These are phyloP conservation scores for Nicotiana paniculata DNA, from an alignment of 257 asterid genomes.

Conservation along the genomic window DNA sequence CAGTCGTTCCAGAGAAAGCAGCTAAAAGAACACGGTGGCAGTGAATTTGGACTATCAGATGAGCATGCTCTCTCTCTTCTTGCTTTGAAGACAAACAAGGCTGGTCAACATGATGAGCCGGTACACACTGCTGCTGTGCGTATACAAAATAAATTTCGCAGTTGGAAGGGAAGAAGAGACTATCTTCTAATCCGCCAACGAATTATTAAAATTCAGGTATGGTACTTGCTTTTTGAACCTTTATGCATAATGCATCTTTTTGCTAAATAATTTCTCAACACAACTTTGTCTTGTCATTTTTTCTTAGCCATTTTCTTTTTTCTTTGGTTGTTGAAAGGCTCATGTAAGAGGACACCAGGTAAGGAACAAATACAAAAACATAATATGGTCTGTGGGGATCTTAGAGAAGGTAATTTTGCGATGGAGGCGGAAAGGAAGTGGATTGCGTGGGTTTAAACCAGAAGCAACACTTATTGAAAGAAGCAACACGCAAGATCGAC, in stretches of 20 bases:
- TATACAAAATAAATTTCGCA: constrained; percentile 83
- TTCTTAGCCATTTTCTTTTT: constrained; percentile 2
- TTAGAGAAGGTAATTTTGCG: constrained; percentile 76
- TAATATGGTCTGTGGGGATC: constrained; percentile 89
- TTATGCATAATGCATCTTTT: background rate
- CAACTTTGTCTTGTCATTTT: background rate
- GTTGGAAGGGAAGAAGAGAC: constrained; percentile 90
- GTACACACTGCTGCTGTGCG: constrained; percentile 72
- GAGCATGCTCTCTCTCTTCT: constrained; percentile 64
- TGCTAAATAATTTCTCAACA: background rate
- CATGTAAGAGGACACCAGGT: constrained; percentile 96
- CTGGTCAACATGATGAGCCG: constrained; percentile 50
- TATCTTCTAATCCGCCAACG: constrained; percentile 60
- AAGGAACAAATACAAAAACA: constrained; percentile 72
- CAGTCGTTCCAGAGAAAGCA: constrained; percentile 93
- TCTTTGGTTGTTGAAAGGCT: constrained; percentile 48
- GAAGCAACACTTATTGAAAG: constrained; percentile 40
- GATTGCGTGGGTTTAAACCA: constrained; percentile 67
- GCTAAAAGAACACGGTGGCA: constrained; percentile 42
- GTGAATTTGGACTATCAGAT: constrained; percentile 56
- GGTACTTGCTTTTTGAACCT: background rate
- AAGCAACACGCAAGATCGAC: constrained; percentile 31
- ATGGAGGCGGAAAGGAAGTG: constrained; percentile 90
- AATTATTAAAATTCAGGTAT: constrained; percentile 83
- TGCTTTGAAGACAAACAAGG: constrained; percentile 49